Percentiles rank a stretch among this genome's conserved stretches.
Conservation (phyloP, 1,139 yeast genomes). For the Tardiomyces blankii region DNA sequence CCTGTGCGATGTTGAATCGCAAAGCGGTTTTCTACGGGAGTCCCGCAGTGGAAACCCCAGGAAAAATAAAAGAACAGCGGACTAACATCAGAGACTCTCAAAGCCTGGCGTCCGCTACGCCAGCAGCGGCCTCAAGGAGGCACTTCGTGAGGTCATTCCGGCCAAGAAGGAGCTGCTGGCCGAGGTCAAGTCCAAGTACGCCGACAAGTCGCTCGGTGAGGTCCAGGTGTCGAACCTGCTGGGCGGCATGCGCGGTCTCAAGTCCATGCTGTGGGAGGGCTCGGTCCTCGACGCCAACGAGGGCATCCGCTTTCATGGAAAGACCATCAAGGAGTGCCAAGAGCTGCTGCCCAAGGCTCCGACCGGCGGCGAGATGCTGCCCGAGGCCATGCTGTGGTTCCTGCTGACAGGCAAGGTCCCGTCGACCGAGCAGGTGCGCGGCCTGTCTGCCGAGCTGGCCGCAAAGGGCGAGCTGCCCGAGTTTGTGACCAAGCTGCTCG, state of each 20-base stretch:
- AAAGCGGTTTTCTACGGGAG: too few relatives aligned
- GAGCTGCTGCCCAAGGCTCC: constrained; percentile 32
- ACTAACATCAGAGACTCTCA: neutral
- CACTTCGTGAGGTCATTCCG: constrained; percentile 86
- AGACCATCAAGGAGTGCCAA: constrained; percentile 42
- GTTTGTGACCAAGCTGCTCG: constrained; percentile 73
- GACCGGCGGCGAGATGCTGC: constrained; percentile 44
- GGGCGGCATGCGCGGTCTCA: constrained; percentile 50
- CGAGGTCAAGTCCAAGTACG: constrained; percentile 77
- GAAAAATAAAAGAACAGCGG: too few relatives aligned
- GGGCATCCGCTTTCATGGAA: constrained; percentile 46
- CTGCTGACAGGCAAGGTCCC: constrained; percentile 88
- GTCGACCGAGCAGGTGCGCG: constrained; percentile 60
- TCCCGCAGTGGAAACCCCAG: too few relatives aligned
- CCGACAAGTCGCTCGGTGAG: constrained; percentile 83
- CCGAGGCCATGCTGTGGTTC: constrained; percentile 91
- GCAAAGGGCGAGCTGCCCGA: constrained; percentile 75
- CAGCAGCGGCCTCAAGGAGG: constrained; percentile 51
- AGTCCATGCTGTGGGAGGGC: constrained; percentile 43
- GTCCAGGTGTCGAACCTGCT: constrained; percentile 88
- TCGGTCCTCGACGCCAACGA: constrained; percentile 41
- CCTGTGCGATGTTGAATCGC: too few relatives aligned
- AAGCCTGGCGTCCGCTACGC: constrained; percentile 13
- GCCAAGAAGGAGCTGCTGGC: constrained; percentile 84
- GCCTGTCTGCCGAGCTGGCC: constrained; percentile 73